Conservation (phyloP, 2,329 filamentous ascomycete genomes). For the Pseudogymnoascus verrucosus region DNA sequence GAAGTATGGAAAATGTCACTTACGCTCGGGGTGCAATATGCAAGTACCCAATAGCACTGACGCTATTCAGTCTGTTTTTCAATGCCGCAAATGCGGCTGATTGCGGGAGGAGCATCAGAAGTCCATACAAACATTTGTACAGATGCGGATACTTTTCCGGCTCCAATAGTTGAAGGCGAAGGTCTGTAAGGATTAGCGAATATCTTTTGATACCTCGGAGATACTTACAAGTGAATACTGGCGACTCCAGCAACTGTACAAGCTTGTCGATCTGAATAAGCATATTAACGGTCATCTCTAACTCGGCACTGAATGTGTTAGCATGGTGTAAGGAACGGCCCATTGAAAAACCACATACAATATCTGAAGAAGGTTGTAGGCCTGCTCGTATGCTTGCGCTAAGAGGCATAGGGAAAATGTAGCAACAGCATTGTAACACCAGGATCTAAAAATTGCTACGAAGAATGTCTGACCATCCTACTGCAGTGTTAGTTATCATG, state of each 20-base stretch:
- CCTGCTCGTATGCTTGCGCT: conserved; percentile 95
- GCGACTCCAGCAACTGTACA: conserved; percentile 91
- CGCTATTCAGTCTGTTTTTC: conserved; percentile 93
- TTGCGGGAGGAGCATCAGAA: conserved; percentile 96
- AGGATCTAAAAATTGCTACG: conserved; percentile 86
- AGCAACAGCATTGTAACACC: conserved; percentile 97
- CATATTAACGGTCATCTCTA: conserved; percentile 98
- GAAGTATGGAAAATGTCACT: conserved; percentile 32
- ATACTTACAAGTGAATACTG: conserved; percentile 88
- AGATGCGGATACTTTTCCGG: conserved; percentile 91
- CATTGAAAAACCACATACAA: conserved; percentile 52
- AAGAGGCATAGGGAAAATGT: conserved; percentile 94
- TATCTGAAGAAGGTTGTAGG: conserved; percentile 90
- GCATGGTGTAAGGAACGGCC: conserved; percentile 8
- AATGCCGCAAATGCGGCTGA: conserved; percentile 94
- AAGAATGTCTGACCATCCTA: conserved; percentile 94
- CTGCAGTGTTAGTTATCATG: conserved; percentile 13
- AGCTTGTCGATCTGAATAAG: conserved; percentile 98
- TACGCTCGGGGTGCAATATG: conserved; percentile 76
- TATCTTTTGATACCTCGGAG: neutral
- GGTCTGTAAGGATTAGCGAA: conserved; percentile 48
- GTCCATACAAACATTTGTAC: conserved; percentile 95
- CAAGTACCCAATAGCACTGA: conserved; percentile 92
- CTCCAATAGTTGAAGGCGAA: conserved; percentile 88
- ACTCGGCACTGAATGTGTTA: conserved; percentile 60